These are phyloP conservation scores for Laetiporus sulphureus DNA, from an alignment of 1,284 basidiomycete genomes.

Conservation along the genomic window DNA sequence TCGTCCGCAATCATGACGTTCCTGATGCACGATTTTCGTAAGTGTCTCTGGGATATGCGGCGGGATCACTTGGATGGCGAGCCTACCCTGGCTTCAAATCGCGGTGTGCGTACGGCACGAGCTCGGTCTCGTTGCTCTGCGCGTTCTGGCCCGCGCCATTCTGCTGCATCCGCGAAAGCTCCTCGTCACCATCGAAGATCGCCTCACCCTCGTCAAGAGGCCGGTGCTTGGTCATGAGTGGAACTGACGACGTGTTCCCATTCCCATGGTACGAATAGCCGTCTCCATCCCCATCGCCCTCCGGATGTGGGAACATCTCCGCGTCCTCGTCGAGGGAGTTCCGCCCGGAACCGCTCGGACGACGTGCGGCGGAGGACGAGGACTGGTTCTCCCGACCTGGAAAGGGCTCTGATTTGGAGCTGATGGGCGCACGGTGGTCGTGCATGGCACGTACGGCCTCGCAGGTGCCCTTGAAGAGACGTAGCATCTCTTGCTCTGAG, in stretches of 20 bases:
- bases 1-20: conserved; percentile 97
- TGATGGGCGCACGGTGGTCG: conserved; percentile 53
- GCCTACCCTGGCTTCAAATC: conserved; percentile 94
- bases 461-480: conserved; percentile 91
- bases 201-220: conserved; percentile 47
- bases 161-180: conserved; percentile 35
- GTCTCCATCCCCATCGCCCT: conserved; percentile 62
- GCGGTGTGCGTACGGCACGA: conserved; percentile 91
- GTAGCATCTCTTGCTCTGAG: conserved; percentile 84
- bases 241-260: conserved; percentile 37
- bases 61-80: neutral
- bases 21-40: conserved; percentile 44
- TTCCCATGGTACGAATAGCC: conserved; percentile 65
- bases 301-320: conserved; percentile 62
- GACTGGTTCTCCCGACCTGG: conserved; percentile 24
- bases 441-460: conserved; percentile 94
- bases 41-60: conserved; percentile 1
- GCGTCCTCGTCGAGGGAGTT: conserved; percentile 39
- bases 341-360: conserved; percentile 20
- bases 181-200: conserved; percentile 77
- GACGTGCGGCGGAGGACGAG: conserved; percentile 19
- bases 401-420: conserved; percentile 27
- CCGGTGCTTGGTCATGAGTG: conserved; percentile 45
- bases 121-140: conserved; percentile 37
- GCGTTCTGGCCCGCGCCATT: conserved; percentile 17